A percentile compares a stretch with the other conserved stretches of the same genome.
These are phyloP conservation scores for Boletus eberwhitei DNA, from an alignment of 768 basidiomycete species.

Conservation along the genomic window DNA sequence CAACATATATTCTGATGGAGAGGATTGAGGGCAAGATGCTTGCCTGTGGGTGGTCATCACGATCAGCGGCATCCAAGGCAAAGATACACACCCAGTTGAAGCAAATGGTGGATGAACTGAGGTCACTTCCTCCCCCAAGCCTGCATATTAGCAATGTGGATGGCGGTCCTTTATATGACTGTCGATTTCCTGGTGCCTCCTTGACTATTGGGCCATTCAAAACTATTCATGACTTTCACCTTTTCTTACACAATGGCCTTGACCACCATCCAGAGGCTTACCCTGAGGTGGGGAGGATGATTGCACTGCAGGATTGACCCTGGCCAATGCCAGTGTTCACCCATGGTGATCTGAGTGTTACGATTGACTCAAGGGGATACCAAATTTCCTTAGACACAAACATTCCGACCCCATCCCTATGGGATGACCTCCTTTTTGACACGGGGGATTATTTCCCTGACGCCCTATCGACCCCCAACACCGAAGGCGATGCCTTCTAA, in stretches of 20 bases:
- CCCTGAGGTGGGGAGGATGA: not conserved
- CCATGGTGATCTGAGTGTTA: not conserved
- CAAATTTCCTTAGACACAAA: too few species aligned
- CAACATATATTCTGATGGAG: not conserved
- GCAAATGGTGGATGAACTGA: not conserved
- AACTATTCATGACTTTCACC: not conserved
- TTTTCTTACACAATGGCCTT: not conserved
- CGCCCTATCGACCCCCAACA: too few species aligned
- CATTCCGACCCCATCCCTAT: too few species aligned
- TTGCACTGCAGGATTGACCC: not conserved
- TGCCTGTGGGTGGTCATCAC: not conserved
- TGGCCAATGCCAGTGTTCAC: not conserved
- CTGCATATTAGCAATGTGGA: not conserved
- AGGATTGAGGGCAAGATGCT: not conserved
- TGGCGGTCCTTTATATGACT: not conserved
- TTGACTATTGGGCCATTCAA: not conserved
- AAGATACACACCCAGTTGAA: not conserved
- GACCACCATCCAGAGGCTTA: too few species aligned
- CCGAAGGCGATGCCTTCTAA: too few species aligned
- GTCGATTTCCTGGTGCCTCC: not conserved
- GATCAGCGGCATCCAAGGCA: not conserved
- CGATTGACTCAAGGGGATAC: too few species aligned
- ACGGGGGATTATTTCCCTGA: too few species aligned
- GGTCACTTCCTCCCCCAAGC: not conserved
- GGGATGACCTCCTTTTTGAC: too few species aligned